Conservation (phyloP, 257 asterid genomes). For the Orobanche coerulescens region DNA sequence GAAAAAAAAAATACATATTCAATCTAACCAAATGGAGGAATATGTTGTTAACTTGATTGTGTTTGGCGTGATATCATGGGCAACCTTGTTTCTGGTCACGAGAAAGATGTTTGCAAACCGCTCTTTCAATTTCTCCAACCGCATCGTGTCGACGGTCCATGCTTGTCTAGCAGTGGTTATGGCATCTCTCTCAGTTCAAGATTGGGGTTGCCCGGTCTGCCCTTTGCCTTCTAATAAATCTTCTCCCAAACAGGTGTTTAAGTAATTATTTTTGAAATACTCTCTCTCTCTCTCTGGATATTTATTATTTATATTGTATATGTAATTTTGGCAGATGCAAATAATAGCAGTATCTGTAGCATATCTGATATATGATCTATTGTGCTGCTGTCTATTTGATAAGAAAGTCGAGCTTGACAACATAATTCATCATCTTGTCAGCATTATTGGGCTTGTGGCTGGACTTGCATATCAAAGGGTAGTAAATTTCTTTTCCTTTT, state of each 20-base stretch:
- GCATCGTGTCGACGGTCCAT: slow-evolving; percentile 59
- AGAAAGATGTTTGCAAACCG: slow-evolving; percentile 37
- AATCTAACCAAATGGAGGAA: slow-evolving; percentile 66
- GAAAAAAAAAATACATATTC: too few relatives aligned
- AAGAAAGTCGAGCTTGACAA: slow-evolving; percentile 50
- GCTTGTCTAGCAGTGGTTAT: slow-evolving; percentile 51
- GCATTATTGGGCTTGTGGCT: slow-evolving; percentile 59
- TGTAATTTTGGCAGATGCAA: slow-evolving; percentile 46
- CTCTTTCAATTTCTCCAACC: slow-evolving; percentile 78
- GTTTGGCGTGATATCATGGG: slow-evolving; percentile 54
- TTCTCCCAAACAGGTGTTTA: slow-evolving; percentile 55
- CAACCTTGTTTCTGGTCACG: slow-evolving; percentile 39
- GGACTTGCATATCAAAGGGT: slow-evolving; percentile 76
- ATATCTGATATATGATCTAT: slow-evolving; percentile 62
- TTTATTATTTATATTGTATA: too few relatives aligned
- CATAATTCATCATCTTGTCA: slow-evolving; percentile 67
- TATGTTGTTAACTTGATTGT: slow-evolving; percentile 31
- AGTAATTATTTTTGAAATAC: not conserved
- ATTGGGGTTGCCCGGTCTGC: slow-evolving; percentile 74
- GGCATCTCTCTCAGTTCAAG: slow-evolving; percentile 54
- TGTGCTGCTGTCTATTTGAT: slow-evolving; percentile 66
- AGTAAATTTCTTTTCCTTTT: slow-evolving; percentile 27
- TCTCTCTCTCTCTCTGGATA: not conserved
- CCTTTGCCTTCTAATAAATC: slow-evolving; percentile 56
- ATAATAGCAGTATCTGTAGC: slow-evolving; percentile 41